Evolutionary conservation across 164 flowering plant species (phyloP), one percentile per base, ranked within the genome.

Genomic region (Annona cherimola): DNA sequence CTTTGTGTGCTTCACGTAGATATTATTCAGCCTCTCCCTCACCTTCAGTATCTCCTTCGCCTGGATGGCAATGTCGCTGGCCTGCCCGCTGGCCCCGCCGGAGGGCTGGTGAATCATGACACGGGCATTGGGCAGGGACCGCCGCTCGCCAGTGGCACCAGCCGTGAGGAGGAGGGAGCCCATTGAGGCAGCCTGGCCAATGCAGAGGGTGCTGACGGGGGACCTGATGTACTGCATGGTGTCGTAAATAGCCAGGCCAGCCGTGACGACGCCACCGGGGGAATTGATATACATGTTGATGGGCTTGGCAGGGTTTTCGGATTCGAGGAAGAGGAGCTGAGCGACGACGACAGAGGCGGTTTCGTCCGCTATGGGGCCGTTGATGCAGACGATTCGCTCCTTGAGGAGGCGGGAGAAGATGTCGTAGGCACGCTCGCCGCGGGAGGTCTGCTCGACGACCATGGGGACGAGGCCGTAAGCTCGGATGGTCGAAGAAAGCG

Each of bases 151-250:
- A 78, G 86, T 83, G n/a, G 97, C 84, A n/a, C 99, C 99, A 5
- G 98, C 91, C 19, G 97, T 88, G 70, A 94, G 78, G 3, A 94
- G 94, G 6, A 94, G 88, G 19, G 98, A 92, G 45, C 80, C 99
- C 98, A 94, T 94, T 12, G 98, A 92, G 1, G 99, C 96, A 41
- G 99, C 98, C 77, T 94, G 99, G 41, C 99, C 99, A 72, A 94
- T 76, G 77, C 99, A 94, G 62, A 89, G 85, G 8, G 99, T 94
- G 74, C 83, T 86, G 69, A 94, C 80, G 5, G 99, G 99, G 9
- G 93, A 88, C 19, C 86, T 79, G 62, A 94, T 89, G 69, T 94
- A 94, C 85, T 91, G 99, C 94, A 94, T 93, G 19, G 98, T 92
- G 70, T 94, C 99, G 74, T 94, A 94, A 45, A 94, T 92, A 12